Percentiles rank a stretch among this genome's conserved stretches.
These are phyloP conservation scores for Amaranthus cruentus DNA, from an alignment of 148 eudicot genomes.

Conservation along the genomic window DNA sequence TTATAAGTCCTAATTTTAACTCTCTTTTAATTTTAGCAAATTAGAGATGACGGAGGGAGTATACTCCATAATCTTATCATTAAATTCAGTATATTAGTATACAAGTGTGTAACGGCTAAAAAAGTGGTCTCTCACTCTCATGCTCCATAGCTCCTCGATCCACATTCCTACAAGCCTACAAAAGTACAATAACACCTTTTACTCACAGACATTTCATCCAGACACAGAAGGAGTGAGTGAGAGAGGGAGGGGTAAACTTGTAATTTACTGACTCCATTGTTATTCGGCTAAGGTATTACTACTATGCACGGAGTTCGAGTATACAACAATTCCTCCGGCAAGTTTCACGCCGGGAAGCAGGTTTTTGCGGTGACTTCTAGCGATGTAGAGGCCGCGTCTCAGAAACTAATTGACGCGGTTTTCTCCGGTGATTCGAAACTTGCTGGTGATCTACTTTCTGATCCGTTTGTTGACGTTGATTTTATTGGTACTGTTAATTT, in stretches of 20 bases:
- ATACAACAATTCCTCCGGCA: conserved; percentile 17
- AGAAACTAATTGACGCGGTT: conserved; percentile 48
- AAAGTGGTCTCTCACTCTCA: background rate
- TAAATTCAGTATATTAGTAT: no score
- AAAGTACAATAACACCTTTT: background rate
- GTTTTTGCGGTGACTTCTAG: conserved; percentile 41
- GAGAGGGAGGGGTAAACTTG: conserved; percentile 15
- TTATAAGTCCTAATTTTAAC: no score
- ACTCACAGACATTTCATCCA: background rate
- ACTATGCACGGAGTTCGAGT: conserved; percentile 24
- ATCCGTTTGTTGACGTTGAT: conserved; percentile 54
- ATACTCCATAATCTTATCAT: no score
- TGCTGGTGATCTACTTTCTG: conserved; percentile 38
- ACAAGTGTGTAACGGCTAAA: conserved; percentile 17
- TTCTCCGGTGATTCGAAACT: conserved; percentile 35
- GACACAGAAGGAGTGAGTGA: conserved; percentile 12
- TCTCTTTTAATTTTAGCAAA: no score
- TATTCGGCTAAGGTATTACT: no score
- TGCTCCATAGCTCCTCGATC: background rate
- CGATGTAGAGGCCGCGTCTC: conserved; percentile 34
- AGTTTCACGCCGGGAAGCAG: conserved; percentile 33
- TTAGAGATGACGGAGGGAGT: no score
- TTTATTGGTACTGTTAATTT: conserved; percentile 50
- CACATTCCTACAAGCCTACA: conserved; percentile 5
- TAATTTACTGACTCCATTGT: background rate